phyloP scores from a whole-genome alignment of 2,329 filamentous ascomycete species.

The Ascosphaera acerosa region DNA sequence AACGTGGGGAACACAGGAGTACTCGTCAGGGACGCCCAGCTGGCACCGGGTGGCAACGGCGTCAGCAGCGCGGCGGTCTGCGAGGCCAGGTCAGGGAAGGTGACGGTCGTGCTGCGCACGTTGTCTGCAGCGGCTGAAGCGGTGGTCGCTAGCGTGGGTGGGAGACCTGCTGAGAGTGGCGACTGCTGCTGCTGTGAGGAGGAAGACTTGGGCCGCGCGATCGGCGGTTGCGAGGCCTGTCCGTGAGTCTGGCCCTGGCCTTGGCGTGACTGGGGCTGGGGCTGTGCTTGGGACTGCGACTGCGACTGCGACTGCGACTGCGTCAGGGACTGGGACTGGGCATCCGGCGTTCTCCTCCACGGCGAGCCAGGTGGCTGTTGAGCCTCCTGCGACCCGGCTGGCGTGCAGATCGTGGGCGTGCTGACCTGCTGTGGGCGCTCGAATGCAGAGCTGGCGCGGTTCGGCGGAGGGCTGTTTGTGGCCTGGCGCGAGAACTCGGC shows the following conservation, averaged over 20 bases:
- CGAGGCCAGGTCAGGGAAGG: constrained; percentile 39
- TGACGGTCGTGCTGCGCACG: constrained; percentile 65
- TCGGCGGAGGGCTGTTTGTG: constrained; percentile 67
- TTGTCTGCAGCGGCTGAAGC: constrained; percentile 39
- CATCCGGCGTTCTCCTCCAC: too few relatives aligned
- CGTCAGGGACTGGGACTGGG: too few relatives aligned
- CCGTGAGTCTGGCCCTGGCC: too few relatives aligned
- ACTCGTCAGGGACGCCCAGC: constrained; percentile 97
- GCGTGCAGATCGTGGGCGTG: too few relatives aligned
- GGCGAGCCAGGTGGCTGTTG: too few relatives aligned
- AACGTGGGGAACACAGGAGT: constrained; percentile 89
- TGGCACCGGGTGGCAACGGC: constrained; percentile 50
- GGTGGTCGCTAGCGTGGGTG: constrained; percentile 42
- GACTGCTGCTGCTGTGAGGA: constrained; percentile 42
- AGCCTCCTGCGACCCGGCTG: too few relatives aligned
- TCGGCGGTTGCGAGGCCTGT: constrained; percentile 25
- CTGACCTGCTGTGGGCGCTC: too few relatives aligned
- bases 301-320: too few relatives aligned
- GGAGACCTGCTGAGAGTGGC: constrained; percentile 48
- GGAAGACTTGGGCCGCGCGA: constrained; percentile 48
- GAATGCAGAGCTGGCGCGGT: constrained; percentile 67
- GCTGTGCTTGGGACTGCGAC: too few relatives aligned
- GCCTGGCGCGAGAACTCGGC: constrained; percentile 93
- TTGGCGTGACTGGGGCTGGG: too few relatives aligned
- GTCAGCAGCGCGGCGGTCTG: constrained; percentile 65